Conservation (phyloP, 768 basidiomycete species). For the Mycena vitilis region DNA sequence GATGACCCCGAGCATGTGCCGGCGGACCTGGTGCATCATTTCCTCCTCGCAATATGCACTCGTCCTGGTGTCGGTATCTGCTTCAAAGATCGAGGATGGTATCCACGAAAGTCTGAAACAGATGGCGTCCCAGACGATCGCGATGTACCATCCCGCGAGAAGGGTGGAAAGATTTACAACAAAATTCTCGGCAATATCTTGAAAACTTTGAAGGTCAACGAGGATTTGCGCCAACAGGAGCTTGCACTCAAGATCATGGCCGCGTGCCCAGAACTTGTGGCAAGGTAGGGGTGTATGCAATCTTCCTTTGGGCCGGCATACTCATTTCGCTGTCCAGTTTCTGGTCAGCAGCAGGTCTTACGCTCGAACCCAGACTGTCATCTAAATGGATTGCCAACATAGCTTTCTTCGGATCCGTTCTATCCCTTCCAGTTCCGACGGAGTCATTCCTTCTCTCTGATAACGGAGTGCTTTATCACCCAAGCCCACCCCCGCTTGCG, state of each 20-base stretch:
- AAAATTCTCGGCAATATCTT: conserved; percentile 84
- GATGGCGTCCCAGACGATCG: conserved; percentile 55
- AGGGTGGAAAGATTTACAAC: conserved; percentile 75
- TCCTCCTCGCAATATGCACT: conserved; percentile 85
- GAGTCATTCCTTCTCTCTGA: conserved; percentile 71
- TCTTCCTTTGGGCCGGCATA: neutral
- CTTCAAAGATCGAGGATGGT: conserved; percentile 93
- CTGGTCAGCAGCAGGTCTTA: conserved; percentile 75
- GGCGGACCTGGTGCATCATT: conserved; percentile 88
- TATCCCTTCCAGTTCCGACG: conserved; percentile 80
- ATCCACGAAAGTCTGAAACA: conserved; percentile 67
- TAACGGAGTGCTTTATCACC: conserved; percentile 62
- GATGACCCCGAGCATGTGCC: conserved; percentile 65
- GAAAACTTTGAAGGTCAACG: conserved; percentile 84
- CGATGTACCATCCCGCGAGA: conserved; percentile 44
- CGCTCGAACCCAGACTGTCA: conserved; percentile 87
- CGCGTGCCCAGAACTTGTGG: conserved; percentile 88
- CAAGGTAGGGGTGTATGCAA: conserved; percentile 61
- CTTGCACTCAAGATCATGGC: conserved; percentile 82
- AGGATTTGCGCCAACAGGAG: conserved; percentile 88
- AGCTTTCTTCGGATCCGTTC: conserved; percentile 80
- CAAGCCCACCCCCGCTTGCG: conserved; percentile 79
- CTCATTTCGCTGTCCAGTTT: conserved; percentile 59
- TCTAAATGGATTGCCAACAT: conserved; percentile 94
- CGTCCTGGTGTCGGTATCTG: conserved; percentile 87